Percentiles rank a stretch among this genome's conserved stretches.
Evolutionary conservation across 192 early-diverging fungal genomes (phyloP).

Genomic region (Rhizophagus clarus): DNA sequence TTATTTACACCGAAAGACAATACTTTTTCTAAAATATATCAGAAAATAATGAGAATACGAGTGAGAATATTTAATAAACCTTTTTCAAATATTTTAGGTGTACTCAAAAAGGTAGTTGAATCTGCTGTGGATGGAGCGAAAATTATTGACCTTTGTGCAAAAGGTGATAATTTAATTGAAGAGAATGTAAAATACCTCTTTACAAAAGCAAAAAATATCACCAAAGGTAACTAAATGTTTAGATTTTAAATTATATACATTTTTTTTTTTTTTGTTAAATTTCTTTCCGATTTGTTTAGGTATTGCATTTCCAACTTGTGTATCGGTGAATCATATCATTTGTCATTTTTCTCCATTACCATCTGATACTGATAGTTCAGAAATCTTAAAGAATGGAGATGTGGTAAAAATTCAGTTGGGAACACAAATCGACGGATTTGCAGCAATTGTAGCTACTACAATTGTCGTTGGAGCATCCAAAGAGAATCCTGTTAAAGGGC

Average conservation of each 20-base stretch:
- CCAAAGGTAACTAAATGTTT: constrained; percentile 59
- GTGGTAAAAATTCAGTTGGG: constrained; percentile 90
- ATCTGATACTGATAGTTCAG: constrained; percentile 62
- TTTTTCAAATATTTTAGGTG: constrained; percentile 49
- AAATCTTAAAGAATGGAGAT: constrained; percentile 74
- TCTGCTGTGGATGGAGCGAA: constrained; percentile 78
- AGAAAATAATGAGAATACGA: not conserved
- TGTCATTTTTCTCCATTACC: constrained; percentile 85
- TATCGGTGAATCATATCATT: constrained; percentile 83
- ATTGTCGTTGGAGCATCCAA: constrained; percentile 81
- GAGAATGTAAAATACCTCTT: constrained; percentile 80
- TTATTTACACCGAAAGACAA: not conserved
- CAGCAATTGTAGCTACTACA: constrained; percentile 79
- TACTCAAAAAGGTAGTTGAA: constrained; percentile 68
- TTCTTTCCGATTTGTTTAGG: constrained; percentile 42
- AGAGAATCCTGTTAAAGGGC: constrained; percentile 76
- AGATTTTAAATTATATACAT: not conserved
- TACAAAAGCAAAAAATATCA: constrained; percentile 68
- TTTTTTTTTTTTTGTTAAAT: constrained; percentile 1
- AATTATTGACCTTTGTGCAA: constrained; percentile 82
- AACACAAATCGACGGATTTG: constrained; percentile 92
- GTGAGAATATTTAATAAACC: not conserved
- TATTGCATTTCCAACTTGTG: constrained; percentile 85
- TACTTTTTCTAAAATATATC: not conserved
- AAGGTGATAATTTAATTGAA: constrained; percentile 84